A percentile compares a stretch with the other conserved stretches of the same genome.
phyloP scores from a whole-genome alignment of 768 basidiomycete genomes.

The Heimioporus sp. region DNA sequence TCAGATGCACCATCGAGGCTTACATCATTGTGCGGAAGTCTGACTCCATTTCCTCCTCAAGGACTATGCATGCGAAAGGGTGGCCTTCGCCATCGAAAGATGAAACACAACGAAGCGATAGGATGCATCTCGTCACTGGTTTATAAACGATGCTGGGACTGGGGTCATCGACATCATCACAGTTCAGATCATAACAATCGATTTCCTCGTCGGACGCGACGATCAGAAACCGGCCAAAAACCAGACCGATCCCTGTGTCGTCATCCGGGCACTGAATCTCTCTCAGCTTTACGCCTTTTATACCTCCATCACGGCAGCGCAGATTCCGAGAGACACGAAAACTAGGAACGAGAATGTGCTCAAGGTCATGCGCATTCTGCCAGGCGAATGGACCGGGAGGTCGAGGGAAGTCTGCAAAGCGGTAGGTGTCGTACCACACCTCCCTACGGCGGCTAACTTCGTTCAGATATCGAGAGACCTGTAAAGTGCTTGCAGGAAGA shows the following conservation, averaged over 20 bases:
- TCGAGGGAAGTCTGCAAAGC: not conserved
- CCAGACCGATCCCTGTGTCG: too few relatives aligned
- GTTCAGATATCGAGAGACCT: not conserved
- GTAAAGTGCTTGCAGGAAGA: not conserved
- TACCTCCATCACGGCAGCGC: too few relatives aligned
- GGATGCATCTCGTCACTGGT: too few relatives aligned
- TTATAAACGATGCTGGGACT: too few relatives aligned
- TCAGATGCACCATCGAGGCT: not conserved
- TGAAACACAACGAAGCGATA: constrained; percentile 5
- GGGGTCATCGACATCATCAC: too few relatives aligned
- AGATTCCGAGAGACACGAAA: too few relatives aligned
- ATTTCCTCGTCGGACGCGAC: too few relatives aligned
- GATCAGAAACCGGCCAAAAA: too few relatives aligned
- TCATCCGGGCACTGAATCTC: too few relatives aligned
- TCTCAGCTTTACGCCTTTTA: too few relatives aligned
- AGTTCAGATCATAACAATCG: too few relatives aligned
- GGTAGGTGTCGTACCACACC: constrained; percentile 18
- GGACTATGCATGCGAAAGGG: constrained; percentile 13
- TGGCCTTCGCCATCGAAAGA: constrained; percentile 9
- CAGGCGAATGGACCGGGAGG: too few relatives aligned
- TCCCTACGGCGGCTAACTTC: constrained; percentile 3
- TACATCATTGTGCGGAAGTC: constrained; percentile 2
- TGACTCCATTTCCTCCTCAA: not conserved
- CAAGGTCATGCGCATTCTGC: not conserved
- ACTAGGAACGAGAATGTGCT: constrained; percentile 9